Evolutionary conservation across 768 basidiomycete genomes (phyloP), one percentile per base, ranked within the genome.

Genomic region (Artomyces pyxidatus): DNA sequence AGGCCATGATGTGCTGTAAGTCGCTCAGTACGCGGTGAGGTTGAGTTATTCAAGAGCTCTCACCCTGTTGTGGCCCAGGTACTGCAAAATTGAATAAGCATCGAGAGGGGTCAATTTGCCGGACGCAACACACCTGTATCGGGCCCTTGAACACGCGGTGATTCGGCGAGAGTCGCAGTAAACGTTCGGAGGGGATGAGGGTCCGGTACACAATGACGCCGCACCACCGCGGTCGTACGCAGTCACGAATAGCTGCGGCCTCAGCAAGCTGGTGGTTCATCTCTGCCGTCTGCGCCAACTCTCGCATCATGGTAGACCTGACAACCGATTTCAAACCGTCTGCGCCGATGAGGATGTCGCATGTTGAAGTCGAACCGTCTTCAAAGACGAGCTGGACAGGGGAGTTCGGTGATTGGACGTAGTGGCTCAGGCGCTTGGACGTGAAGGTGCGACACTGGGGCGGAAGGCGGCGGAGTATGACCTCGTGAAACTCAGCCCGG

Each of bases 291-390:
- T n/a, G 28, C 3, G 63, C 61, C 1, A 57, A 50, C 47, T 66
- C 63, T 1, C 54, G 51, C 50, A 71, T 67, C 55, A 81, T 59
- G 37, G 41, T 44, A 6, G 54, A 50, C 19, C 73, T 68, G 17
- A 67, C 75, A 49, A 67, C 69, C 26, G 81, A 83, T 63, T 77
- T 78, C 50, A 85, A 51, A 4, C 83, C 83, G 54, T 85, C 83
- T n/a, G 81, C 82, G 30, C 83, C 83, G 45, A 85, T 63, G 37
- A 88, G 74, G 10, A 85, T 59, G 59, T 87, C 83, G 58, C 81
- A 85, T 21, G 69, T 67, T 4, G 78, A 69, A 10, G 65, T 71
- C 12, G 79, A 69, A 37, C 80, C 82, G 57, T 87, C 85, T 53
- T 75, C 66, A 59, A 87, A 88, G 19, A 67, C 57, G 49, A 88